phyloP scores from a whole-genome alignment of 2,329 filamentous ascomycete species.

The Westerdykella aurantiaca region DNA sequence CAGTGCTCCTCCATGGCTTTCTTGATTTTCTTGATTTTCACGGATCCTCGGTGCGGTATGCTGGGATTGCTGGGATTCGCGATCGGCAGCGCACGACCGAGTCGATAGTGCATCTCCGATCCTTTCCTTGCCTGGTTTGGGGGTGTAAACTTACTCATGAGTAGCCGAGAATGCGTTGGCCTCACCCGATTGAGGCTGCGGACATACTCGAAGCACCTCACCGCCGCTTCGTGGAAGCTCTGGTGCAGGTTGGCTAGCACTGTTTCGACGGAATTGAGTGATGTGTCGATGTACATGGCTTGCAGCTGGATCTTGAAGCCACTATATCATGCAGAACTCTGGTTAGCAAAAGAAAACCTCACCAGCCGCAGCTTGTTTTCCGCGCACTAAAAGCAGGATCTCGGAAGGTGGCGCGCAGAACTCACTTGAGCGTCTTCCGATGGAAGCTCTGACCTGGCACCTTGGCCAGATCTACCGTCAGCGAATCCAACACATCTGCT shows the following conservation, averaged over 20 bases:
- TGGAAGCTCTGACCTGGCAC: conserved; percentile 71
- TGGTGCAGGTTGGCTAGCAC: conserved; percentile 69
- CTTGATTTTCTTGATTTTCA: too few relatives aligned
- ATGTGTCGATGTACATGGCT: conserved; percentile 74
- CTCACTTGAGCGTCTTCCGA: conserved; percentile 66
- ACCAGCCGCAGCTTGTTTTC: conserved; percentile 2
- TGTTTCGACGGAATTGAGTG: conserved; percentile 64
- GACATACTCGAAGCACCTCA: conserved; percentile 61
- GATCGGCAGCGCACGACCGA: conserved; percentile 18
- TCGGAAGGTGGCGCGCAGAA: conserved; percentile 6
- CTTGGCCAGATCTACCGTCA: conserved; percentile 73
- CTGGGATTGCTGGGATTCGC: conserved; percentile 6
- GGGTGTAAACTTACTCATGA: conserved; percentile 48
- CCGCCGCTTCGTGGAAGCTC: conserved; percentile 71
- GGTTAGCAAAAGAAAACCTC: conserved; percentile 10
- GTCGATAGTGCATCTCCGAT: conserved; percentile 14
- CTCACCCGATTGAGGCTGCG: conserved; percentile 53
- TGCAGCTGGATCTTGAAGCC: conserved; percentile 81
- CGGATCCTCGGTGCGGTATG: conserved; percentile 7
- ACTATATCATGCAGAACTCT: conserved; percentile 19
- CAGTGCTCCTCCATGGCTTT: too few relatives aligned
- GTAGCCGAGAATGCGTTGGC: conserved; percentile 54
- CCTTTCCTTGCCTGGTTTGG: conserved; percentile 10
- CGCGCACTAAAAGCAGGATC: neutral
- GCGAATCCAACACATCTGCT: conserved; percentile 57